phyloP scores from a whole-genome alignment of 2,329 filamentous ascomycete genomes.

The Fusarium sp. region DNA sequence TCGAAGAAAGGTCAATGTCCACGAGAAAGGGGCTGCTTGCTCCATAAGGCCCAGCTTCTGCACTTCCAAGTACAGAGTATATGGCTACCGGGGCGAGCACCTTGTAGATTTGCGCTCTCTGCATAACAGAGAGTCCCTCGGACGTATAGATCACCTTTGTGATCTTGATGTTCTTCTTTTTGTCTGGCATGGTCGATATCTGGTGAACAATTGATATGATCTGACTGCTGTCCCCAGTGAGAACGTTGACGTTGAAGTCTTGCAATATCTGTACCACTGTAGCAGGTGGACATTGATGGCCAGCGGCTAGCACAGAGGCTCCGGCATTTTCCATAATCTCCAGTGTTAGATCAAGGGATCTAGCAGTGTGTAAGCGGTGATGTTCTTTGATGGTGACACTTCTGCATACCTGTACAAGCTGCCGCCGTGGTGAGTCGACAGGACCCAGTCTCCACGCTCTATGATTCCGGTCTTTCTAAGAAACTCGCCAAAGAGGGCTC shows the following conservation, averaged over 20 bases:
- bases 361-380: background rate
- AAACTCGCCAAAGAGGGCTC: slow-evolving; percentile 47
- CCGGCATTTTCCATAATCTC: slow-evolving; percentile 55
- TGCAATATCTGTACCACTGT: slow-evolving; percentile 42
- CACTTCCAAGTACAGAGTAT: slow-evolving; percentile 53
- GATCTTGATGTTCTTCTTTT: slow-evolving; percentile 42
- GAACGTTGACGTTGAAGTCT: slow-evolving; percentile 49
- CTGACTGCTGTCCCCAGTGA: slow-evolving; percentile 52
- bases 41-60: slow-evolving; percentile 54
- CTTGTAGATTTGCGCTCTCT: slow-evolving; percentile 45
- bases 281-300: slow-evolving; percentile 39
- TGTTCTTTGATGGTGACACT: accelerated
- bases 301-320: slow-evolving; percentile 50
- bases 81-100: slow-evolving; percentile 49
- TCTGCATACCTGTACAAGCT: slow-evolving; percentile 50
- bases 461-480: slow-evolving; percentile 45
- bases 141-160: slow-evolving; percentile 58
- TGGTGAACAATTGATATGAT: slow-evolving; percentile 49
- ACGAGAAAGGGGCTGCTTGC: slow-evolving; percentile 46
- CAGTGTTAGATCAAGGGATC: slow-evolving; percentile 52
- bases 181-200: slow-evolving; percentile 44
- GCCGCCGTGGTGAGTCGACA: slow-evolving; percentile 50
- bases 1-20: background rate
- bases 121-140: slow-evolving; percentile 48
- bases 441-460: slow-evolving; percentile 49